Evolutionary conservation across 306 rosid species (phyloP).

Genomic region (Prosopis cineraria): DNA sequence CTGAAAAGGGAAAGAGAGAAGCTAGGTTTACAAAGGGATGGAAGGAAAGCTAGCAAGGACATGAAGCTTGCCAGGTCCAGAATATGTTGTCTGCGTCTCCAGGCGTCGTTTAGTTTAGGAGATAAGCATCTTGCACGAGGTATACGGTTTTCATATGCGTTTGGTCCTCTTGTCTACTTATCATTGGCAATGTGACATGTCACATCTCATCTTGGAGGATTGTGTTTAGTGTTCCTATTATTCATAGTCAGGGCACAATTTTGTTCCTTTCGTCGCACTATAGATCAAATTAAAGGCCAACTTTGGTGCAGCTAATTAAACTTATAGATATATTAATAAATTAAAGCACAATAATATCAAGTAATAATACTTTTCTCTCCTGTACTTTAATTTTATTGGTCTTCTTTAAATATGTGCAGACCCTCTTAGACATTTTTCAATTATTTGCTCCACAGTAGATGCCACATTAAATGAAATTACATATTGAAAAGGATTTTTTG

Average conservation of each 20-base stretch:
- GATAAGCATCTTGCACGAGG: background rate
- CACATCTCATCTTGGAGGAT: background rate
- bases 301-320: background rate
- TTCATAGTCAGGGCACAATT: background rate
- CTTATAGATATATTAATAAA: no score
- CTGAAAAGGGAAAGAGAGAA: conserved; percentile 39
- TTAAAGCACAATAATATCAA: no score
- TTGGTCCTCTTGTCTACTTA: background rate
- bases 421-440: no score
- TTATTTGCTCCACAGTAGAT: no score
- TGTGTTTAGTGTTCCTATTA: background rate
- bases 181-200: background rate
- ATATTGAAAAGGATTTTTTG: no score
- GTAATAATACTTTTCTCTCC: no score
- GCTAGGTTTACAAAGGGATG: conserved; percentile 11
- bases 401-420: no score
- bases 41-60: background rate
- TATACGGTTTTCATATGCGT: background rate
- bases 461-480: no score
- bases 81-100: background rate
- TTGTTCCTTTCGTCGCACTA: background rate
- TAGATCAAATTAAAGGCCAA: background rate
- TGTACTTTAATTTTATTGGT: no score
- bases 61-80: conserved; percentile 12
- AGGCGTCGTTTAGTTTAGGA: background rate